A percentile compares a stretch with the other conserved stretches of the same genome.
These are phyloP conservation scores for Lachancea mirantina DNA, from an alignment of 805 yeast genomes.

Conservation along the genomic window DNA sequence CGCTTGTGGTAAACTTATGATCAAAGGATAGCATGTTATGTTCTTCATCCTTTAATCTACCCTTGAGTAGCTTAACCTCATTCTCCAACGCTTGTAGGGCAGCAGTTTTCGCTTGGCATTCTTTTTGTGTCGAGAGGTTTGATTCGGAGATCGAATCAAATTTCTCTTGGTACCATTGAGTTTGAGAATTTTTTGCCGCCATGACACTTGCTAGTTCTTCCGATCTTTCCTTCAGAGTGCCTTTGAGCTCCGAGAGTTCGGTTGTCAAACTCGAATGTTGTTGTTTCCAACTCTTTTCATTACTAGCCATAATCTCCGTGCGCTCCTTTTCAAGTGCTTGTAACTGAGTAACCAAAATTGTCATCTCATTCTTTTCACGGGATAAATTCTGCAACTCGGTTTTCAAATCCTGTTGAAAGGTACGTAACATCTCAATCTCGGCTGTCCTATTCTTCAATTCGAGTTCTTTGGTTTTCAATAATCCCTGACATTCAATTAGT, in stretches of 20 bases:
- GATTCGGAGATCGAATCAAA: slow-evolving; percentile 44
- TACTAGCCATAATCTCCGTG: slow-evolving; percentile 42
- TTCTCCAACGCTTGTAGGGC: slow-evolving; percentile 9
- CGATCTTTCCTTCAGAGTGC: slow-evolving; percentile 39
- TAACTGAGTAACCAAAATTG: slow-evolving; percentile 48
- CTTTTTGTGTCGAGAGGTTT: slow-evolving; percentile 21
- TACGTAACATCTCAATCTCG: slow-evolving; percentile 46
- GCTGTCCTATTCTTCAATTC: slow-evolving; percentile 44
- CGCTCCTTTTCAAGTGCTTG: slow-evolving; percentile 59
- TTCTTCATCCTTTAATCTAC: slow-evolving; percentile 23
- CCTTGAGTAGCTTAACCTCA: slow-evolving; percentile 15
- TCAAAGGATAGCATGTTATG: slow-evolving; percentile 28
- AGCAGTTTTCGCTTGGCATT: slow-evolving; percentile 7
- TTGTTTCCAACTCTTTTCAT: slow-evolving; percentile 41
- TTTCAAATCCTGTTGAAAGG: slow-evolving; percentile 43
- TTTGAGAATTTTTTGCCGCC: slow-evolving; percentile 26
- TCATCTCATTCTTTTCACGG: slow-evolving; percentile 54
- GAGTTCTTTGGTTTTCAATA: slow-evolving; percentile 37
- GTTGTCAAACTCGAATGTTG: slow-evolving; percentile 45
- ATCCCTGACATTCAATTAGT: slow-evolving; percentile 44
- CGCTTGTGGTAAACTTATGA: slow-evolving; percentile 20
- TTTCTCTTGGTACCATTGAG: slow-evolving; percentile 51
- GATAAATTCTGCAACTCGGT: slow-evolving; percentile 46
- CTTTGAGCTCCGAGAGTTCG: slow-evolving; percentile 33
- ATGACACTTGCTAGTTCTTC: slow-evolving; percentile 43